Base-by-base conservation (phyloP, 23 red algal species). In the Agarophyton chilense region DNA sequence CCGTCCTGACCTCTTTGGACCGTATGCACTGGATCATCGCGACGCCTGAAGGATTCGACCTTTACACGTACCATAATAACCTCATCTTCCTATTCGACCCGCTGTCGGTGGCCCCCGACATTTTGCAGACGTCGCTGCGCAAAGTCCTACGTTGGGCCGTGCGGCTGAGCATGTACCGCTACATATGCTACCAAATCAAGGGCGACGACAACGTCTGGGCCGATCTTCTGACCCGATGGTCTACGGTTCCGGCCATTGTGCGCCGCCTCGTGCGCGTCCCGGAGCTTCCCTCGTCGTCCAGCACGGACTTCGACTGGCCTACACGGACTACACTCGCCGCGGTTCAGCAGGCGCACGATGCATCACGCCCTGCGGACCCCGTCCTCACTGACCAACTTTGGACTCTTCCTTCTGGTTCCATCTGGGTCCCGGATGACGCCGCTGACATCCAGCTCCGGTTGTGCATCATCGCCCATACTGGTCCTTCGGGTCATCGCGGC, bases 51-150 rank as follows among this genome's bases (percentile, higher is more conserved):
- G 68, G 72, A 6, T 78, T 78, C 26, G 36, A 78, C 33, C 50
- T 78, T 42, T 77, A 58, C 52, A 89, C 84, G 52, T 0, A 89
- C 52, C 84, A 89, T 49, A 77, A 78, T 0, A 89, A 89, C 55
- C 84, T 89, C 18, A 77, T 89, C 34, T 89, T 77, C 47, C 46
- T 89, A 4, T 89, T 89, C 84, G 60, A 86, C 60, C 81, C 81
- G 6, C 62, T 86, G 21, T 86, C 81, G 19, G 21, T 86, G 5
- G 81, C 71, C 7, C 81, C 61, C 17, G 81, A 86, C 42, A 33
- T 86, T 41, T 86, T 2, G 17, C 22, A 22, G 5, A 86, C 61
- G 0, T 70, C 81, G 14, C 5, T 73, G 28, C 81, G 38, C 84
- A 89, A 90, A 70, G 72, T 90, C 11, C 72, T 79, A 22, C 54